phyloP scores from a whole-genome alignment of 345 rosid genomes.

The Erysimum cheiranthoides region DNA sequence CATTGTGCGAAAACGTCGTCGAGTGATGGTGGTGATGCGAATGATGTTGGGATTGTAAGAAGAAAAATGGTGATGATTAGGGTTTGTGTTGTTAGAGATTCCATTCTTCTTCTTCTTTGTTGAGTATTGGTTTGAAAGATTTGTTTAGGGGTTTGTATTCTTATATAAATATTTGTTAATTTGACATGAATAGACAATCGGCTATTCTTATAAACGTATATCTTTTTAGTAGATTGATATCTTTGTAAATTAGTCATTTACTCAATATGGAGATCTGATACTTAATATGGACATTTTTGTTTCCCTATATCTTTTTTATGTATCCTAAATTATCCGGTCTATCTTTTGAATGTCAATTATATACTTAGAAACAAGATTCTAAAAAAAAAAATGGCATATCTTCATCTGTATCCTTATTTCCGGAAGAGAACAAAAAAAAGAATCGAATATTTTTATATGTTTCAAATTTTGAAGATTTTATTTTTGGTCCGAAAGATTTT shows the following conservation, averaged over 20 bases:
- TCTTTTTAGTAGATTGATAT: conserved; percentile 20
- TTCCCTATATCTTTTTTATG: neutral
- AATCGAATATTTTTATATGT: neutral
- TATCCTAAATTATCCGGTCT: neutral
- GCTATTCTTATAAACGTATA: conserved; percentile 25
- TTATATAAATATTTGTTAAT: conserved; percentile 30
- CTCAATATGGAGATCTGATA: conserved; percentile 20
- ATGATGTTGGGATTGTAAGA: conserved; percentile 22
- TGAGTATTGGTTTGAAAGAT: conserved; percentile 23
- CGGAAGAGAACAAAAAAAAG: neutral
- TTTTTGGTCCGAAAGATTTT: neutral
- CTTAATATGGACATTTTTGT: conserved; percentile 6
- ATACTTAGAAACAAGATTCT: neutral
- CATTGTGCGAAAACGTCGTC: conserved; percentile 35
- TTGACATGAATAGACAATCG: conserved; percentile 25
- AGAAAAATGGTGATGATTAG: conserved; percentile 22
- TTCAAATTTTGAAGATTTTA: neutral
- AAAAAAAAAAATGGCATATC: neutral
- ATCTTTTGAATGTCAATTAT: neutral
- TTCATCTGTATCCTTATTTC: neutral
- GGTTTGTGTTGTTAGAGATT: conserved; percentile 15
- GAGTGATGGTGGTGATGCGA: conserved; percentile 28
- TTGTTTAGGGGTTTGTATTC: neutral
- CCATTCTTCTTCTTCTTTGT: conserved; percentile 6
- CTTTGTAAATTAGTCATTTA: conserved; percentile 27